Base-by-base conservation (phyloP, 768 basidiomycete species). In the Pleurotus sapidus region DNA sequence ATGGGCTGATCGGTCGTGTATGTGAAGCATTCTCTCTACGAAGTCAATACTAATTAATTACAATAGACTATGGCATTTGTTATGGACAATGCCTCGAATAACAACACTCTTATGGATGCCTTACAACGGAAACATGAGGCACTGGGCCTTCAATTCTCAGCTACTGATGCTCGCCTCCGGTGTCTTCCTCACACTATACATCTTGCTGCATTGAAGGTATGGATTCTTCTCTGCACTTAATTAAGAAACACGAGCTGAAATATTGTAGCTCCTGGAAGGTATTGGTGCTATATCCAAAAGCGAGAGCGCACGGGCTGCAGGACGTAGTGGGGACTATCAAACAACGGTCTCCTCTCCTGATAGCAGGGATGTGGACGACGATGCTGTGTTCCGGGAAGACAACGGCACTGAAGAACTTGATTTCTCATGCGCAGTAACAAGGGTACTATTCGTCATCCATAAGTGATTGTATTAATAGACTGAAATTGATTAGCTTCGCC, bases 121-220 rank as follows among this genome's bases (percentile, higher is more conserved):
- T 57, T 43, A 46, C 20, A 46, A 15, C 56, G 24, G 7, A 8
- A 54, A 23, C 55, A 57, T 37, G 25, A 15, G 3, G 40, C 6
- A 0, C 20, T 15, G 1, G 59, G 60, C 0, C 61, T 68, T 14
- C 9, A 18, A 0, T 65, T 67, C 42, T 58, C 58, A 12, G 57
- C 62, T 0, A 55, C 20, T 11, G 48, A 60, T 18, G 60, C 63
- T 0, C 63, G 62, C 5, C 54, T 67, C 9, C 60, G 62, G 2
- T 70, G 66, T 57, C 63, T 70, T 61, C 68, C 68, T 18, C 68
- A 70, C 48, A 67, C 65, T 0, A 53, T 61, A 8, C 68, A 68
- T 53, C 60, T 68, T 5, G 61, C 67, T 2, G 68, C 66, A 11
- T 17, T 67, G 17, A 61, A 68, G 64, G 67, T 65, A 57, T 25